Evolutionary conservation across 129 eudicot species (phyloP).

Genomic region (Rutidosis leptorrhynchoides): DNA sequence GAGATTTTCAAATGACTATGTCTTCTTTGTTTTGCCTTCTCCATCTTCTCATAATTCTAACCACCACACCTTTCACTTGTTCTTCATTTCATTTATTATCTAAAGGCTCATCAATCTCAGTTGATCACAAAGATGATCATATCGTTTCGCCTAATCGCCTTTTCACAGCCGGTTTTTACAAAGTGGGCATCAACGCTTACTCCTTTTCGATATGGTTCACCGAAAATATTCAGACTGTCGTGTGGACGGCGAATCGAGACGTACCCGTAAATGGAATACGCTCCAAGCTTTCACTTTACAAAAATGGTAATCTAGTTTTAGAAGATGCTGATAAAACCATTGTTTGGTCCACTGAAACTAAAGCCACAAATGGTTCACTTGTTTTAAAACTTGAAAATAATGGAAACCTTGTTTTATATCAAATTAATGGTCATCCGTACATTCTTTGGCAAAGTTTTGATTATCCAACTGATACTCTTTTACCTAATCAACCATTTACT

Average conservation of each 20-base stretch:
- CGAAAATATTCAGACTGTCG: slow-evolving; percentile 22
- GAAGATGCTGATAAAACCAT: slow-evolving; percentile 31
- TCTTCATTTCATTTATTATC: slow-evolving; percentile 20
- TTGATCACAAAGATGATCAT: slow-evolving; percentile 15
- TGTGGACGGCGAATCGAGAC: slow-evolving; percentile 58
- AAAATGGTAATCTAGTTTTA: slow-evolving; percentile 40
- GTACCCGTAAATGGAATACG: slow-evolving; percentile 45
- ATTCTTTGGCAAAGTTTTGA: slow-evolving; percentile 52
- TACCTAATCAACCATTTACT: slow-evolving; percentile 41
- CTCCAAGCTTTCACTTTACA: slow-evolving; percentile 27
- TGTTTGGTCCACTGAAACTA: slow-evolving; percentile 38
- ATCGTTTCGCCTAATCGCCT: slow-evolving; percentile 30
- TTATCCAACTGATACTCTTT: slow-evolving; percentile 50
- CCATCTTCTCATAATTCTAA: slow-evolving; percentile 21
- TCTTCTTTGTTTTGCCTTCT: slow-evolving; percentile 8
- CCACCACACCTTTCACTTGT: slow-evolving; percentile 2
- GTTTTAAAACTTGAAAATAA: slow-evolving; percentile 25
- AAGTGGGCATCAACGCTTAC: slow-evolving; percentile 47
- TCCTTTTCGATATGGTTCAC: slow-evolving; percentile 49
- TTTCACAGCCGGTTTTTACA: slow-evolving; percentile 45
- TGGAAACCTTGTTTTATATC: slow-evolving; percentile 42
- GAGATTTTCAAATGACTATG: slow-evolving; percentile 7
- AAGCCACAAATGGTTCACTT: slow-evolving; percentile 8
- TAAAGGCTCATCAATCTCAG: slow-evolving; percentile 34
- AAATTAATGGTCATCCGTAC: background rate